Conservation (phyloP, 2,329 filamentous ascomycete genomes). For the Rutstroemia sp. region DNA sequence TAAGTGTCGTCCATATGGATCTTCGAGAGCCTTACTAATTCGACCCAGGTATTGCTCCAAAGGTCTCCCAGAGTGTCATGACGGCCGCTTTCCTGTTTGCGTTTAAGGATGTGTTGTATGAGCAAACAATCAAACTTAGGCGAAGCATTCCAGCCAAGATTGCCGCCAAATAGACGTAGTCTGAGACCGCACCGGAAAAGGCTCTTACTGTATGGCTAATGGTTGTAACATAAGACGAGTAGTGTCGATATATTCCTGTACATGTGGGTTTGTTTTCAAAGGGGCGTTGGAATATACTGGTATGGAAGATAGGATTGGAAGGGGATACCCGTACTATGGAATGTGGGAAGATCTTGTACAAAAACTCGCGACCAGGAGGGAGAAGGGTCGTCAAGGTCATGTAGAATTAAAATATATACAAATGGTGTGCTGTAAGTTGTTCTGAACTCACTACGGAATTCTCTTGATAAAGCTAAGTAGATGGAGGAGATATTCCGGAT, state of each 20-base stretch:
- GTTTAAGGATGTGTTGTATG: slow-evolving; percentile 95
- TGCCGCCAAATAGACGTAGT: not conserved
- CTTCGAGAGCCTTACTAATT: slow-evolving; percentile 13
- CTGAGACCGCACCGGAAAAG: not conserved
- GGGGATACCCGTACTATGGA: not conserved
- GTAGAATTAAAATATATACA: no score
- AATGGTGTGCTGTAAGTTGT: no score
- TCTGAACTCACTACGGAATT: no score
- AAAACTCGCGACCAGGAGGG: no score
- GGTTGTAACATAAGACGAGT: slow-evolving; percentile 1
- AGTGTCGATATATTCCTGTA: not conserved
- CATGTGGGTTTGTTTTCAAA: not conserved
- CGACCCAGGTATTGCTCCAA: slow-evolving; percentile 75
- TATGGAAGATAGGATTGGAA: not conserved
- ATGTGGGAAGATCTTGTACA: no score
- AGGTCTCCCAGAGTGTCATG: slow-evolving; percentile 93
- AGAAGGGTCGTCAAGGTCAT: no score
- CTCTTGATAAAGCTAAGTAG: no score
- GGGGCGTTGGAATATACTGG: not conserved
- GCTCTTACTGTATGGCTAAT: not conserved
- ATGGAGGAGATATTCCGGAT: no score
- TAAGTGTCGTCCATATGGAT: slow-evolving; percentile 34
- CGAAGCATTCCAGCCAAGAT: slow-evolving; percentile 24
- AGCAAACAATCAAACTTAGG: slow-evolving; percentile 65
- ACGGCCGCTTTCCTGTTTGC: slow-evolving; percentile 95